Base-by-base conservation (phyloP, 108 stramenopile genomes). In the Bacterosira constricta region DNA sequence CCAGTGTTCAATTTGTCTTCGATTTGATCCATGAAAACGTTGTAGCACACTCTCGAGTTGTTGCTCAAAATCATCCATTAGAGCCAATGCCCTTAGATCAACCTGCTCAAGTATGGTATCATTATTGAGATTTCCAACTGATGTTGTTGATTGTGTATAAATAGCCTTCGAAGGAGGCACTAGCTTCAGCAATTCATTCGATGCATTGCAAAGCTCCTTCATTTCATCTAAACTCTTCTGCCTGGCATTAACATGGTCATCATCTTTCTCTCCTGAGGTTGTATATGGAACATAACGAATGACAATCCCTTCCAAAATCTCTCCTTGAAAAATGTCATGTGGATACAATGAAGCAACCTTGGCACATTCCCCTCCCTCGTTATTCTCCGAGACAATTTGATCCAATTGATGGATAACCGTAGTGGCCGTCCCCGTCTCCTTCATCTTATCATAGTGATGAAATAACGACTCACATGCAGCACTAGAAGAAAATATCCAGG, bases 251-350 rank as follows among this genome's bases (percentile, higher is more conserved):
- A 21, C 27, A 21, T 46, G 44, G 25, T 53, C 31, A 31, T 66
- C 47, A 12, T 47, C 38, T 55, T 57, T 37, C 0, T 10, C 39
- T 36, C 18, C 29, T 21, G 29, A 31, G 17, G 71, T 15, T 34
- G 34, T 4, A 31, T 76, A 69, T 10, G 74, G 51, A 5, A 94
- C 88, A 51, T 88, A 92, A 7, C 93, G 89, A 73, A 92, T 79
- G 27, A 94, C 86, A 38, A 94, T 62, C 5, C 93, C 93, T 63
- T 94, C 93, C 20, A 91, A 51, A 44, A 94, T 89, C 4, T 89
- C 69, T 11, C 93, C 90, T 59, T 94, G 93, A 55, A 82, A 94
- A 2, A 74, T 44, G 2, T 30, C 29, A 63, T 94, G 93, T 13
- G 89, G 89, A 62, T 90, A 86, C 69, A 90, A 79, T 45, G 86